Percentiles rank a stretch among this genome's conserved stretches.
These are phyloP conservation scores for Sugiyamaella boreocaroliniensis DNA, from an alignment of 805 yeast species.

Conservation along the genomic window DNA sequence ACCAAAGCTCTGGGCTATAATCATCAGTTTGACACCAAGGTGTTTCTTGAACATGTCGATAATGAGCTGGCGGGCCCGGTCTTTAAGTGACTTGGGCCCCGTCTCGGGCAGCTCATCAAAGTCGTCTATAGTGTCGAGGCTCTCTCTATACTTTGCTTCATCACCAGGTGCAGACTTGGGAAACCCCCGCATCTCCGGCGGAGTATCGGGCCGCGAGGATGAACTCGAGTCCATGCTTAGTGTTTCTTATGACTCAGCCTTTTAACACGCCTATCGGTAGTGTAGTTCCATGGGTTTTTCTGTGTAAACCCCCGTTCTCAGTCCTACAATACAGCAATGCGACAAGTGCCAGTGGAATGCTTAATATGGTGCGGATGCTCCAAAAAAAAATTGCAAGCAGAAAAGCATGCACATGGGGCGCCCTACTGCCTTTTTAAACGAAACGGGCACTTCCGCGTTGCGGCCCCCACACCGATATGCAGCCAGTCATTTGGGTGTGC, in stretches of 20 bases:
- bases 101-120: neutral
- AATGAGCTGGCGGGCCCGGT: neutral
- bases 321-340: no score
- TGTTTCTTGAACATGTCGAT: constrained; percentile 19
- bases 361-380: no score
- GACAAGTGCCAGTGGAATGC: no score
- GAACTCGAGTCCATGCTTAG: neutral
- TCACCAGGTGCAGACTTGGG: neutral
- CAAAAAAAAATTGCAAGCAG: no score
- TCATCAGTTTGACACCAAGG: constrained; percentile 51
- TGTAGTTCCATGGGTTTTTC: no score
- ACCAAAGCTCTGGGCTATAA: constrained; percentile 65
- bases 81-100: neutral
- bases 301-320: no score
- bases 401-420: neutral
- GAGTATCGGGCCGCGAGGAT: neutral
- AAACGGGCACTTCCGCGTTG: neutral
- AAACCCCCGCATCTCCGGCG: neutral
- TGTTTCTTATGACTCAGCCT: no score
- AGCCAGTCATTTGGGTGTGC: neutral
- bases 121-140: neutral
- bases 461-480: neutral
- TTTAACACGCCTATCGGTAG: no score
- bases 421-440: neutral
- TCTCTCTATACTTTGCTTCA: neutral